Conservation (phyloP, 768 basidiomycete genomes). For the Galerina marginata region DNA sequence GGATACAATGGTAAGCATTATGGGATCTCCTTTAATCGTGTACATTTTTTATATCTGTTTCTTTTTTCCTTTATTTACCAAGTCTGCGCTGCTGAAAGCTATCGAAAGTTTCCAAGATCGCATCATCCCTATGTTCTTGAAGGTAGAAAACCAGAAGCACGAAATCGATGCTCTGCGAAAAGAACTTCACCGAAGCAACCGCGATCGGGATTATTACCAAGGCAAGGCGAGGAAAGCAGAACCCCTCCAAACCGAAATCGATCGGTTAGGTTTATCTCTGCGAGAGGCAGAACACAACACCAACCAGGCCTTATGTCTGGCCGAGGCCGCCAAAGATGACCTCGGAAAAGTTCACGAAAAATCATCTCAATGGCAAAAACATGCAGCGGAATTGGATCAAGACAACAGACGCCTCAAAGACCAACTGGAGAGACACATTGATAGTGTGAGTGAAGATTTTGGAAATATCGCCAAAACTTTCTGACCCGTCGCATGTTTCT, state of each 20-base stretch:
- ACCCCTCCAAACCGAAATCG: slow-evolving; percentile 26
- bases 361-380: slow-evolving; percentile 20
- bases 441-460: slow-evolving; percentile 26
- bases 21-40: neutral
- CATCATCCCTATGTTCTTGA: slow-evolving; percentile 43
- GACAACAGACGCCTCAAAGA: slow-evolving; percentile 35
- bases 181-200: slow-evolving; percentile 17
- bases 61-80: neutral
- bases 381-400: slow-evolving; percentile 28
- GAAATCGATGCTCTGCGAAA: slow-evolving; percentile 30
- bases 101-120: slow-evolving; percentile 46
- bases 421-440: slow-evolving; percentile 33
- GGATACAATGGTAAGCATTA: slow-evolving; percentile 33
- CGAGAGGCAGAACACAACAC: slow-evolving; percentile 26
- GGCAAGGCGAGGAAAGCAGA: slow-evolving; percentile 23
- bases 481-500: slow-evolving; percentile 3
- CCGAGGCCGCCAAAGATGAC: slow-evolving; percentile 32
- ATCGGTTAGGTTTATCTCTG: slow-evolving; percentile 19
- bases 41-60: neutral
- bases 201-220: slow-evolving; percentile 19
- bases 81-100: slow-evolving; percentile 41
- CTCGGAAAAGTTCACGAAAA: slow-evolving; percentile 23
- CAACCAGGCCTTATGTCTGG: slow-evolving; percentile 33
- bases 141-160: slow-evolving; percentile 32
- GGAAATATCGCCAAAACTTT: neutral